Percentiles rank a stretch among this genome's conserved stretches.
Evolutionary conservation across 2,329 filamentous ascomycete genomes (phyloP).

Genomic region (Cercospora janseana): DNA sequence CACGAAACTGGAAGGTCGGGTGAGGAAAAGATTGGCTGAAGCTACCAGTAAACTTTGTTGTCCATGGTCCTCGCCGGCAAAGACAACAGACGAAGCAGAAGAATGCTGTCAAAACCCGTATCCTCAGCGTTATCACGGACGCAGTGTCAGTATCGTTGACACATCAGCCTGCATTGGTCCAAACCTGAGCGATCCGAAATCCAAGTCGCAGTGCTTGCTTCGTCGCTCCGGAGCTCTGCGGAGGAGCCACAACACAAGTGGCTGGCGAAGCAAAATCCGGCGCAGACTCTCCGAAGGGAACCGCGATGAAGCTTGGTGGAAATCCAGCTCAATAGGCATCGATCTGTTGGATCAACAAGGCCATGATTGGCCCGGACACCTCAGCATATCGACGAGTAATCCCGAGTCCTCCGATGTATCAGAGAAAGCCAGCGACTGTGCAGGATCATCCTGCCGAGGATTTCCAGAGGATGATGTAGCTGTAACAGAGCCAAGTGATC

Average conservation of each 20-base stretch:
- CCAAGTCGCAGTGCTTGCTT: background rate
- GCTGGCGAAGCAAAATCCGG: background rate
- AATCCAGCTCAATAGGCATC: background rate
- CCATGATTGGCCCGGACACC: background rate
- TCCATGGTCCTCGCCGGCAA: background rate
- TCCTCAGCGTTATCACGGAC: too few relatives aligned
- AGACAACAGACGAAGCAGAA: background rate
- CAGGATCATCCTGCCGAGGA: too few relatives aligned
- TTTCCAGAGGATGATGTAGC: too few relatives aligned
- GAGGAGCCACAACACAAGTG: background rate
- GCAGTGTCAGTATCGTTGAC: constrained; percentile 5
- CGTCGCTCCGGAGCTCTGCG: constrained; percentile 4
- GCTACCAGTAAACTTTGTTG: constrained; percentile 1
- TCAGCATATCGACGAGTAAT: background rate
- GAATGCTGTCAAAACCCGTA: too few relatives aligned
- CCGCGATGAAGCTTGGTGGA: background rate
- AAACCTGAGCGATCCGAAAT: background rate
- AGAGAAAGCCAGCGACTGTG: background rate
- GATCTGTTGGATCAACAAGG: background rate
- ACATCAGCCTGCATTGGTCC: constrained; percentile 6
- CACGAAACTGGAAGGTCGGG: constrained; percentile 1
- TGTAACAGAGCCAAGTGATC: too few relatives aligned
- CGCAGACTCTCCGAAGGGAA: background rate
- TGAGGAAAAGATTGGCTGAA: constrained; percentile 3
- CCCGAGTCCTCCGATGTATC: background rate